Percentiles rank a stretch among this genome's conserved stretches.
Conservation (phyloP, 2,329 filamentous ascomycete genomes). For the Paecilomyces niveus region DNA sequence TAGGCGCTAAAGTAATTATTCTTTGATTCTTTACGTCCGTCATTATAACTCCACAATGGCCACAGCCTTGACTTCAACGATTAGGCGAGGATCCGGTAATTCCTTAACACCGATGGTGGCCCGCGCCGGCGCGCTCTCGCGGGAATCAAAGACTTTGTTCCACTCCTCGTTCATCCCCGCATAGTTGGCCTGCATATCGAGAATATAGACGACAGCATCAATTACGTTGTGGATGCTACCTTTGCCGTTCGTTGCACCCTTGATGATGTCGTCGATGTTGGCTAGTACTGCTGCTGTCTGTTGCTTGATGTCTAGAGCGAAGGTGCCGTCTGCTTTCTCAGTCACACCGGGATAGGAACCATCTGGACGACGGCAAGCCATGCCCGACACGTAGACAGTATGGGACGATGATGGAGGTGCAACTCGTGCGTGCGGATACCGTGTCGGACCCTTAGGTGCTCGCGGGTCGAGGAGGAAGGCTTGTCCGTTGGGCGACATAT, state of each 20-base stretch:
- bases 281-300: conserved; percentile 34
- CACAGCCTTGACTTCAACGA: not conserved
- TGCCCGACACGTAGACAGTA: conserved; percentile 37
- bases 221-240: conserved; percentile 32
- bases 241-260: conserved; percentile 28
- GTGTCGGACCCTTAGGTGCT: conserved; percentile 16
- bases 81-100: conserved; percentile 1
- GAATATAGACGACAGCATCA: conserved; percentile 35
- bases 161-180: conserved; percentile 42
- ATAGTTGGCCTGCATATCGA: conserved; percentile 38
- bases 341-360: conserved; percentile 30
- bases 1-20: no score
- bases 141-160: conserved; percentile 37
- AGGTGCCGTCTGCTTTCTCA: conserved; percentile 29
- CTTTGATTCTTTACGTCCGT: not conserved
- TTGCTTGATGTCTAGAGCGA: conserved; percentile 25
- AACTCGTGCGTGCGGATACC: conserved; percentile 32
- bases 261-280: conserved; percentile 33
- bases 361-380: conserved; percentile 26
- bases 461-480: conserved; percentile 27
- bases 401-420: conserved; percentile 21
- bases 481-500: conserved; percentile 29
- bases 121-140: conserved; percentile 29
- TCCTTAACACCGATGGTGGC: conserved; percentile 6
- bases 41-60: not conserved